phyloP scores from a whole-genome alignment of 345 rosid genomes.

The Populus nigra region DNA sequence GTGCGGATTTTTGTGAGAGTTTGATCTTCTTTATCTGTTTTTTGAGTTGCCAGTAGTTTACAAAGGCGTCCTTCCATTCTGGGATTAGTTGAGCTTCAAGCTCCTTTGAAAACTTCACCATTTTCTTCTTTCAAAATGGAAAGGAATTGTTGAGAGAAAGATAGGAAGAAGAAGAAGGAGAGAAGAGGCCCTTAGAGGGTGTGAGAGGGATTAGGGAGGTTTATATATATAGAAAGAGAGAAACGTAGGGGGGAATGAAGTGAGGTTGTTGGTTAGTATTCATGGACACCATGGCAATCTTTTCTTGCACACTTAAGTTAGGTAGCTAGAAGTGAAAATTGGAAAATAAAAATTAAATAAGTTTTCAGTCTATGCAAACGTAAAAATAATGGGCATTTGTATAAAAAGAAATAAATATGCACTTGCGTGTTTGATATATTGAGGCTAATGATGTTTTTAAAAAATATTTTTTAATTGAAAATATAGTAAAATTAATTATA shows the following conservation, averaged over 20 bases:
- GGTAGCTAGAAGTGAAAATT: too few species aligned
- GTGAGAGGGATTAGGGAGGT: conserved; percentile 35
- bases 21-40: conserved; percentile 80
- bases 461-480: too few species aligned
- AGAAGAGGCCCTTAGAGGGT: conserved; percentile 11
- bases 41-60: conserved; percentile 82
- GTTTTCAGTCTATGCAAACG: too few species aligned
- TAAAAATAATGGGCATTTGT: too few species aligned
- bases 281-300: too few species aligned
- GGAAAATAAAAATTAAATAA: too few species aligned
- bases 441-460: too few species aligned
- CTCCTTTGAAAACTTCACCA: conserved; percentile 99
- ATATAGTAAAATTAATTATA: too few species aligned
- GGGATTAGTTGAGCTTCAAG: conserved; percentile 96
- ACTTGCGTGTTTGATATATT: too few species aligned
- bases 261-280: not conserved
- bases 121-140: conserved; percentile 23
- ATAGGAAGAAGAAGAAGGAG: not conserved
- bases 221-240: conserved; percentile 27
- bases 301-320: too few species aligned
- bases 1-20: conserved; percentile 45
- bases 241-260: conserved; percentile 8
- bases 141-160: not conserved
- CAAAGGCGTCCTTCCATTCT: conserved; percentile 96
- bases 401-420: too few species aligned